These are phyloP conservation scores for Entonaema liquescens DNA, from an alignment of 495 filamentous ascomycete species.

Conservation along the genomic window DNA sequence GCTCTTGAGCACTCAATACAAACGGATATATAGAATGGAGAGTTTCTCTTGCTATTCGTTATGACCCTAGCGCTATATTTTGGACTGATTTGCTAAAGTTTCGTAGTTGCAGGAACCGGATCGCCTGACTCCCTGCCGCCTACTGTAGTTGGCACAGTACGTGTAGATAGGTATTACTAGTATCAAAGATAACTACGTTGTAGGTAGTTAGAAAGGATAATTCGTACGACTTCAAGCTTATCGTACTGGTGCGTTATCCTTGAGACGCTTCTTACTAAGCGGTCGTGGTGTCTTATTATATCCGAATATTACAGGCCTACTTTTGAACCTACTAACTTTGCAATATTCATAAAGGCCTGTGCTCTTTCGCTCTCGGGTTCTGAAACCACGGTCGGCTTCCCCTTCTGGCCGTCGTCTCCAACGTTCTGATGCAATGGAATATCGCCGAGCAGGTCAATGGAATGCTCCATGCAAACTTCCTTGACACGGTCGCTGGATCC, in stretches of 20 bases:
- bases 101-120: slow-evolving; percentile 36
- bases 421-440: slow-evolving; percentile 88
- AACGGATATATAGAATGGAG: slow-evolving; percentile 34
- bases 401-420: slow-evolving; percentile 87
- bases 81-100: slow-evolving; percentile 44
- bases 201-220: neutral
- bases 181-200: neutral
- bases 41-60: slow-evolving; percentile 33
- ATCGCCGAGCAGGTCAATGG: slow-evolving; percentile 82
- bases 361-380: slow-evolving; percentile 78
- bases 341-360: slow-evolving; percentile 74
- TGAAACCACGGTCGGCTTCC: slow-evolving; percentile 89
- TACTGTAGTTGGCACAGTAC: neutral
- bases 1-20: slow-evolving; percentile 38
- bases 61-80: slow-evolving; percentile 10
- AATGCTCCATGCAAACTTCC: slow-evolving; percentile 60
- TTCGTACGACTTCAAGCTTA: neutral
- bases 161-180: neutral
- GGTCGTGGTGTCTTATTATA: neutral
- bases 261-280: neutral
- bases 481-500: slow-evolving; percentile 62
- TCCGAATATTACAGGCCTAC: slow-evolving; percentile 45
- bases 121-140: neutral
- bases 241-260: neutral
- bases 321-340: slow-evolving; percentile 66